phyloP scores from a whole-genome alignment of 768 basidiomycete genomes.

The Dioszegia hungarica region DNA sequence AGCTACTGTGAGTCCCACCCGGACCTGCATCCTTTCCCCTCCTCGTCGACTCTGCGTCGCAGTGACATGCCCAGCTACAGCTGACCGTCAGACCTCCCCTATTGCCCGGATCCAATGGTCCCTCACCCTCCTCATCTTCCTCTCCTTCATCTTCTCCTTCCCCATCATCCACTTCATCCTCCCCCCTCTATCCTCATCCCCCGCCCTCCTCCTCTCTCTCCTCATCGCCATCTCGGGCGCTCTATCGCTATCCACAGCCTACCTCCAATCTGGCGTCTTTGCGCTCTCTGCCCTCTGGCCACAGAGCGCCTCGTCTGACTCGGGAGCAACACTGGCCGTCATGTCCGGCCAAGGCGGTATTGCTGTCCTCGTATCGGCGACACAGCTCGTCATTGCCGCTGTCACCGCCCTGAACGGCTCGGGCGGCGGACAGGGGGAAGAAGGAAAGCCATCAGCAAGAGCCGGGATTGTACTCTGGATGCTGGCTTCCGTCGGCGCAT shows the following conservation, averaged over 20 bases:
- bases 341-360: conserved; percentile 83
- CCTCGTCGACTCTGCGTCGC: too few relatives aligned
- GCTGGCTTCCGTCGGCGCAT: conserved; percentile 17
- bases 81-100: conserved; percentile 28
- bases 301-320: conserved; percentile 14
- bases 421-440: background rate
- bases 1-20: conserved; percentile 21
- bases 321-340: conserved; percentile 66
- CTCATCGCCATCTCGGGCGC: conserved; percentile 59
- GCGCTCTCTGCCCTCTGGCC: conserved; percentile 81
- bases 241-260: conserved; percentile 64
- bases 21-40: too few relatives aligned
- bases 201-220: conserved; percentile 63
- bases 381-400: conserved; percentile 61
- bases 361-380: conserved; percentile 70
- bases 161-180: conserved; percentile 57
- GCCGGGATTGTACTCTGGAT: conserved; percentile 35
- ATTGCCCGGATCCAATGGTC: conserved; percentile 25
- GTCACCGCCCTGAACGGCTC: conserved; percentile 5
- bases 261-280: conserved; percentile 70
- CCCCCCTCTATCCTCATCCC: conserved; percentile 60
- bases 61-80: background rate
- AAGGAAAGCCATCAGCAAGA: conserved; percentile 15
- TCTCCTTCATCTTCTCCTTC: conserved; percentile 55
- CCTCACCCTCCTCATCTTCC: conserved; percentile 53